These are phyloP conservation scores for Leishmania arabica DNA, from an alignment of 208 protist species.

Conservation along the genomic window DNA sequence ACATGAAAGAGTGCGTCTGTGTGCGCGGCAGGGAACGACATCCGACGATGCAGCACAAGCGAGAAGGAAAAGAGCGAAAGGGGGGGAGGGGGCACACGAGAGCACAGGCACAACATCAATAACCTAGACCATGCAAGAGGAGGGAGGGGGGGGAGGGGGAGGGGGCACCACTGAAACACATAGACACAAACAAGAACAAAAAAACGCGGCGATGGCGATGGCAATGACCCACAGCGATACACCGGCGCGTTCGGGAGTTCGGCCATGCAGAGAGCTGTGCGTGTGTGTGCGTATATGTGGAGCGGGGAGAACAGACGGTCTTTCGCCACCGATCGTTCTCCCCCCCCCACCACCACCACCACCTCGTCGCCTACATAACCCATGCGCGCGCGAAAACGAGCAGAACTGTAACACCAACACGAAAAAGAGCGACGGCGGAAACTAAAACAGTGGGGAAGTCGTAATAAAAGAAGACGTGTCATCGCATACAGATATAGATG, in stretches of 20 bases:
- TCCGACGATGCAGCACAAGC: background rate
- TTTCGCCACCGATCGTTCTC: background rate
- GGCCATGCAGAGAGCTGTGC: background rate
- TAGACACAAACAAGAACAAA: background rate
- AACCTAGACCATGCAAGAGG: background rate
- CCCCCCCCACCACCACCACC: too few relatives aligned
- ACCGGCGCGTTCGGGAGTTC: background rate
- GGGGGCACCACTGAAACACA: background rate
- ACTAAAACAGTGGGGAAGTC: background rate
- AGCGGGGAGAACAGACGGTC: background rate
- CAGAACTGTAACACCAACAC: background rate
- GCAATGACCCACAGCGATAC: background rate
- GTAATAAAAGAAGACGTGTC: background rate
- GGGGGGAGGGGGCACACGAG: background rate
- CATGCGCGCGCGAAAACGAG: background rate
- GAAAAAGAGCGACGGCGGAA: background rate
- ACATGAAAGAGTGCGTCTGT: background rate
- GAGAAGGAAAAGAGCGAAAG: constrained; percentile 4
- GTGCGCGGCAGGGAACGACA: background rate
- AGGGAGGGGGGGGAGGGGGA: background rate
- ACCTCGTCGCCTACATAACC: too few relatives aligned
- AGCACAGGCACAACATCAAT: background rate
- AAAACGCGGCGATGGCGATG: background rate
- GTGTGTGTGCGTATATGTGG: background rate
- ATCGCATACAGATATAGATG: background rate